Evolutionary conservation across 208 protist species (phyloP), one percentile per base, ranked within the genome.

Genomic region (Trypanosoma rangeli): DNA sequence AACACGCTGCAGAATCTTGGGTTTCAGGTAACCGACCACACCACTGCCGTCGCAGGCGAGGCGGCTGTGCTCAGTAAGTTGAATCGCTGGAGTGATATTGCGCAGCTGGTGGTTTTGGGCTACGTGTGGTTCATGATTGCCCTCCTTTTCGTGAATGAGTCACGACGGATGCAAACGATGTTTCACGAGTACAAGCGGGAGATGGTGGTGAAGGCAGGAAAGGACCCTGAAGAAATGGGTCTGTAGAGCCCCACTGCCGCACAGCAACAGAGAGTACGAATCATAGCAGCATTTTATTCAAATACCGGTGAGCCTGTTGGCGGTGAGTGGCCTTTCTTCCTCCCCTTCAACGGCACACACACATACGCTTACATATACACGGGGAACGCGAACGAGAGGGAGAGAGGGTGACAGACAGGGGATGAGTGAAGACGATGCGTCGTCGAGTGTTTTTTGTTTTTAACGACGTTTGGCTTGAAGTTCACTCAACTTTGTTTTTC

Each of bases 151-250:
- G 24, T 85, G 29, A 87, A 85, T 48, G 86, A 92, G 70, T 80
- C 72, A 31, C 76, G 70, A 42, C 84, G 88, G 55, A 29, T 90
- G 31, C 70, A 85, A 35, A 56, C 39, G 12, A 68, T 90, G 61
- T 94, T 92, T 65, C 70, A 85, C 33, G 86, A 92, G 55, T 94
- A 92, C 71, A 92, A 90, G 67, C 73, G 80, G 12, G 89, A 92
- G 56, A 82, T 92, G 65, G 81, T 89, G 39, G 78, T 82, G 33
- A 89, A 91, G 78, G 88, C 88, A 22, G 88, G 88, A 20, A 89
- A 87, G 65, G 85, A 94, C 64, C 88, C 88, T 1, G 69, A 72
- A 13, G 80, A 90, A 68, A 84, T 94, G 78, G 85, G 88, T 2
- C 71, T 89, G 39, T 94, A 76, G 46, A 37, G 16, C 49, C 42